Percentiles rank a stretch among this genome's conserved stretches.
Conservation (phyloP, 1,284 basidiomycete species). For the Pyrrhoderma lamaoense region DNA sequence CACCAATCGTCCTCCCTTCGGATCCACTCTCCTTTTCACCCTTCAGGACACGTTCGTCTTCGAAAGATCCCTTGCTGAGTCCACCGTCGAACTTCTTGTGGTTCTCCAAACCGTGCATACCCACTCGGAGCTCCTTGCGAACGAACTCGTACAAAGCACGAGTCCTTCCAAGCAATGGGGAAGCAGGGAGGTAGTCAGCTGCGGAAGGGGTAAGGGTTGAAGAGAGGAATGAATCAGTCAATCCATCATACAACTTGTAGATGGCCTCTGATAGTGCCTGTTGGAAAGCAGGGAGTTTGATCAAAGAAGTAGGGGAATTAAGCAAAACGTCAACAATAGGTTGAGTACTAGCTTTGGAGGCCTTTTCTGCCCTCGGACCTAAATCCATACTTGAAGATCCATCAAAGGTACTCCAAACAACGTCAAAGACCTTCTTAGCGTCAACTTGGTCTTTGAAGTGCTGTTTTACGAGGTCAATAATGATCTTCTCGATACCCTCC, state of each 20-base stretch:
- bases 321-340: slow-evolving; percentile 52
- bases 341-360: slow-evolving; percentile 53
- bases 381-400: slow-evolving; percentile 66
- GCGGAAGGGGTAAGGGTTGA: slow-evolving; percentile 38
- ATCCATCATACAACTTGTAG: slow-evolving; percentile 22
- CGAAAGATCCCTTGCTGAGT: slow-evolving; percentile 34
- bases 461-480: slow-evolving; percentile 41
- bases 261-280: slow-evolving; percentile 24
- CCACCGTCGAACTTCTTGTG: slow-evolving; percentile 46
- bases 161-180: slow-evolving; percentile 54
- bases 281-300: slow-evolving; percentile 25
- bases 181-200: slow-evolving; percentile 51
- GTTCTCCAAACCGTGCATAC: slow-evolving; percentile 72
- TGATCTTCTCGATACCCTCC: slow-evolving; percentile 40
- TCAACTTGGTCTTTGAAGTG: slow-evolving; percentile 34
- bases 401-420: slow-evolving; percentile 45
- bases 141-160: slow-evolving; percentile 65
- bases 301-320: slow-evolving; percentile 24
- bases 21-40: not conserved
- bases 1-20: slow-evolving; percentile 51
- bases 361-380: slow-evolving; percentile 53
- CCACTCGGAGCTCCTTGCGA: slow-evolving; percentile 54
- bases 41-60: slow-evolving; percentile 3
- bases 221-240: slow-evolving; percentile 31
- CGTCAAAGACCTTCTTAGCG: slow-evolving; percentile 27